Evolutionary conservation across 129 eudicot species (phyloP).

Genomic region (Flaveria linearis): DNA sequence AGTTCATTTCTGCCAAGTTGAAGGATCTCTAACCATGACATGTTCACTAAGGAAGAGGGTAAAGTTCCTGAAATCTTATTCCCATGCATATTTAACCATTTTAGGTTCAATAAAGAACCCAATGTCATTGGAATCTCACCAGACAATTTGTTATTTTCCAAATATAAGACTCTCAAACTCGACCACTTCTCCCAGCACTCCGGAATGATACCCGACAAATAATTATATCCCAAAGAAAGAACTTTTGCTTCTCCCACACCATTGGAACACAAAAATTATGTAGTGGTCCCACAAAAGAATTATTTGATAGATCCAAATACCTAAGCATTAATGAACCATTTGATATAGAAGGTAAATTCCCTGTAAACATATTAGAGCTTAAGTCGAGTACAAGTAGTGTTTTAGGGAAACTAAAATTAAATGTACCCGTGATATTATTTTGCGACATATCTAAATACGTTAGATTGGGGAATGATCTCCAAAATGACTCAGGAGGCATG

Average conservation of each 20-base stretch:
- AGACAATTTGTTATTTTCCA: not conserved
- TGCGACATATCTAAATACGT: too few species aligned
- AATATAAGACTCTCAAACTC: not conserved
- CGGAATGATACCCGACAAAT: not conserved
- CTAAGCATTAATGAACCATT: not conserved
- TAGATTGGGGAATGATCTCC: too few species aligned
- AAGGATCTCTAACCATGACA: too few species aligned
- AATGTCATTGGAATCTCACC: too few species aligned
- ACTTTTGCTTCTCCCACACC: not conserved
- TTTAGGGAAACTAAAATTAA: too few species aligned
- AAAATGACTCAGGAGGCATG: conserved; percentile 33
- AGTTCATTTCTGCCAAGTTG: conserved; percentile 31
- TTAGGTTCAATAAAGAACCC: not conserved
- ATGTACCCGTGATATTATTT: too few species aligned
- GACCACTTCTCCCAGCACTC: not conserved
- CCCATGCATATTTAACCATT: not conserved
- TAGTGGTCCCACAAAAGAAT: not conserved
- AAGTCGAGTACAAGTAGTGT: too few species aligned
- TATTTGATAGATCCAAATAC: not conserved
- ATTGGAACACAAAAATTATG: not conserved
- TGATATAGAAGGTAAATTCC: not conserved
- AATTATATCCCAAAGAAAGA: not conserved
- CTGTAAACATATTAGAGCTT: too few species aligned
- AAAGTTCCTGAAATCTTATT: conserved; percentile 17
- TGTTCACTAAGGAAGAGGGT: too few species aligned